phyloP scores from a whole-genome alignment of 2,329 filamentous ascomycete species.

The Fusarium sp. region DNA sequence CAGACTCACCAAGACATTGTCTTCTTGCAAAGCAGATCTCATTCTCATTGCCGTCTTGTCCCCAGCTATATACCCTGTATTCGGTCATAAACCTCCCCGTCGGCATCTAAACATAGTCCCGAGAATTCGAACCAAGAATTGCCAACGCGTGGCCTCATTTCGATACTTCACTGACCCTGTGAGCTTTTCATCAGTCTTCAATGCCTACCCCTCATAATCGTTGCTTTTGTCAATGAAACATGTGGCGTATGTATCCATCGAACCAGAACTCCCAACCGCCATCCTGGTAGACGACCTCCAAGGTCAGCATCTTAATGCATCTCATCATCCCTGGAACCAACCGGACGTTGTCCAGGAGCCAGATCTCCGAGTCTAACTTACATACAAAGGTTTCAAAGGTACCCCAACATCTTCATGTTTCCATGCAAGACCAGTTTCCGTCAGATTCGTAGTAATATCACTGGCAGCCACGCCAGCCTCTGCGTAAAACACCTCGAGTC shows the following conservation, averaged over 20 bases:
- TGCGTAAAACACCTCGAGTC: constrained; percentile 9
- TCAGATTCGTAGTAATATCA: neutral
- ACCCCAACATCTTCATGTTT: constrained; percentile 1
- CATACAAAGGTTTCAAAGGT: neutral
- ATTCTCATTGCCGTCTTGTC: constrained; percentile 1
- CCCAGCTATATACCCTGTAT: neutral
- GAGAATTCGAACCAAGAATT: neutral
- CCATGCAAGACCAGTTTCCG: neutral
- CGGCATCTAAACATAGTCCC: neutral
- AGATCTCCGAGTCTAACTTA: neutral
- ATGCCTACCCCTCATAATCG: neutral
- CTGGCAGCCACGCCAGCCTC: neutral
- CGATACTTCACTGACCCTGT: too few relatives aligned
- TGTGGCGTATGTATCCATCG: neutral
- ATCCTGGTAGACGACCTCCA: neutral
- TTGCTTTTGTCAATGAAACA: neutral
- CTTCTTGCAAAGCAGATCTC: constrained; percentile 8
- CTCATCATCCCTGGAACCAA: neutral
- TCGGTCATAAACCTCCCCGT: neutral
- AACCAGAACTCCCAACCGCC: constrained; percentile 6
- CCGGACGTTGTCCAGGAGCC: constrained; percentile 7
- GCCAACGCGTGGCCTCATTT: neutral
- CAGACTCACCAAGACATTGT: constrained; percentile 4
- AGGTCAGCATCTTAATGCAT: constrained; percentile 2
- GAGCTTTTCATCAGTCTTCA: neutral